Evolutionary conservation across 495 filamentous ascomycete species (phyloP).

Genomic region (Tuber brumale): DNA sequence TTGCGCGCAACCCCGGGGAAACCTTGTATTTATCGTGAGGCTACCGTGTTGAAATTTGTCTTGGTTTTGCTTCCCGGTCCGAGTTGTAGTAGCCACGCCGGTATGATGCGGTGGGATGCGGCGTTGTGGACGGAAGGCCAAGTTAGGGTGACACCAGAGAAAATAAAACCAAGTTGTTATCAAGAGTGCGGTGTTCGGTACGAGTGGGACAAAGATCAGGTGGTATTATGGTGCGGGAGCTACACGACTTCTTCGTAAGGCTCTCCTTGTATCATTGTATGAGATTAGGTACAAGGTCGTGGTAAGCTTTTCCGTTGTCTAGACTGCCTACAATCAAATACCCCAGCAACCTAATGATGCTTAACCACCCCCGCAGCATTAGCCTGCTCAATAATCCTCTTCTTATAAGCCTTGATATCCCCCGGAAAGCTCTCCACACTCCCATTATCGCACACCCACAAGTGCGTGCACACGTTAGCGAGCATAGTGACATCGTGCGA

Average conservation of each 20-base stretch:
- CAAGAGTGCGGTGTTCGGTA: background rate
- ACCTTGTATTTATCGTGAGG: background rate
- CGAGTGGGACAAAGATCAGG: background rate
- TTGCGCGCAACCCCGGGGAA: background rate
- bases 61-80: background rate
- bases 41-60: background rate
- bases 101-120: background rate
- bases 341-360: conserved; percentile 31
- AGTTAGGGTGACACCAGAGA: background rate
- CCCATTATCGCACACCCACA: conserved; percentile 96
- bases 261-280: background rate
- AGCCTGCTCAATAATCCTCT: conserved; percentile 84
- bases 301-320: background rate
- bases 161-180: background rate
- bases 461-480: conserved; percentile 82
- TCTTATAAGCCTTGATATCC: conserved; percentile 96
- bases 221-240: background rate
- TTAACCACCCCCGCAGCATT: conserved; percentile 76
- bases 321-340: background rate
- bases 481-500: conserved; percentile 99
- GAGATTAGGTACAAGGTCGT: background rate
- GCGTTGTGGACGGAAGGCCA: background rate
- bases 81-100: background rate
- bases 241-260: background rate
- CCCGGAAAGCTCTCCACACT: conserved; percentile 95